Percentiles rank a stretch among this genome's conserved stretches.
Evolutionary conservation across 306 rosid genomes (phyloP).

Genomic region (Trifolium dubium): DNA sequence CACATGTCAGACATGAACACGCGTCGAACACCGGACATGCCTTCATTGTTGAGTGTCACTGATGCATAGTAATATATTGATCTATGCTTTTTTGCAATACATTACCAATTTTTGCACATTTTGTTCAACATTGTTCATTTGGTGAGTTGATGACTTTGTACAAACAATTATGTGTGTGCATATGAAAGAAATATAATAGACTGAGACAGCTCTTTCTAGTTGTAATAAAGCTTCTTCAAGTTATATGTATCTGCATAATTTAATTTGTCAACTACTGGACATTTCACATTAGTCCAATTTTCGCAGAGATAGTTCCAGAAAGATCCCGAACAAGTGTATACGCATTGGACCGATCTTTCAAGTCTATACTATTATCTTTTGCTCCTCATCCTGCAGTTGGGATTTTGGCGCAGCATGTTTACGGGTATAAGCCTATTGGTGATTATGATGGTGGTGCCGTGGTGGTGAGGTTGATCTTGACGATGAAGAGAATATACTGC

Average conservation of each 20-base stretch:
- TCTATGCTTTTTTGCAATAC: no score
- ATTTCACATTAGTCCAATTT: constrained; percentile 91
- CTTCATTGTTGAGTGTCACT: no score
- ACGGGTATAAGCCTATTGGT: constrained; percentile 76
- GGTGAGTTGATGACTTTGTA: neutral
- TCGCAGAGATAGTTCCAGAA: constrained; percentile 98
- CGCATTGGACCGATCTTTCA: constrained; percentile 85
- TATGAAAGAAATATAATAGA: neutral
- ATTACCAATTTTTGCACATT: neutral
- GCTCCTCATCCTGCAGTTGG: constrained; percentile 95
- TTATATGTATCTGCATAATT: constrained; percentile 12
- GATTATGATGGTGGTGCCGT: constrained; percentile 62
- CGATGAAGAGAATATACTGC: constrained; percentile 63
- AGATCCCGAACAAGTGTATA: constrained; percentile 83
- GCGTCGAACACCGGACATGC: no score
- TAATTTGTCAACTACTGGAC: constrained; percentile 42
- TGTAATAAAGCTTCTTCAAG: constrained; percentile 11
- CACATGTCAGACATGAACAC: no score
- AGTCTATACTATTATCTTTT: constrained; percentile 83
- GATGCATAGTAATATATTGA: neutral
- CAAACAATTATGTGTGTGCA: constrained; percentile 23
- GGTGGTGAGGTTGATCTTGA: constrained; percentile 55
- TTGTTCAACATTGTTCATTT: neutral
- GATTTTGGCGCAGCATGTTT: constrained; percentile 78
- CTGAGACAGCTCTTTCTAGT: neutral